Percentiles rank a stretch among this genome's conserved stretches.
Evolutionary conservation across 768 basidiomycete species (phyloP).

Genomic region (Serendipita sp.): DNA sequence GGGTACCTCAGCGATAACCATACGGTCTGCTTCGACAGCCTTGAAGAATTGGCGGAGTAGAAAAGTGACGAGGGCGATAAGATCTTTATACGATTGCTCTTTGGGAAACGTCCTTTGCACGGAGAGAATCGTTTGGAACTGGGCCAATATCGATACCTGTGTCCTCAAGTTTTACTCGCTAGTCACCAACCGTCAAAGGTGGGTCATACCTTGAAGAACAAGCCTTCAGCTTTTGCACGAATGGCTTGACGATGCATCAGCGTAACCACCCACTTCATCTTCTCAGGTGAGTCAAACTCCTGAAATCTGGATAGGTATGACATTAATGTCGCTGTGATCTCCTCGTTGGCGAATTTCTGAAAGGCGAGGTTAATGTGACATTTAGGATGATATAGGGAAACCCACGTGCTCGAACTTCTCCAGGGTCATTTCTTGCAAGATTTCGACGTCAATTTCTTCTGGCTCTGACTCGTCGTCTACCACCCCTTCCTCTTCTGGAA

Average conservation of each 20-base stretch:
- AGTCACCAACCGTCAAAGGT: conserved; percentile 6
- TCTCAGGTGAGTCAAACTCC: conserved; percentile 61
- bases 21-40: conserved; percentile 61
- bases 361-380: not conserved
- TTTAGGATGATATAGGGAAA: conserved; percentile 14
- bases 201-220: conserved; percentile 76
- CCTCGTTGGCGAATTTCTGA: conserved; percentile 80
- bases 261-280: conserved; percentile 78
- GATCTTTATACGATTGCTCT: conserved; percentile 66
- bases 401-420: conserved; percentile 76
- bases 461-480: conserved; percentile 57
- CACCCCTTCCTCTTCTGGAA: conserved; percentile 32
- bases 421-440: conserved; percentile 77
- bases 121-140: conserved; percentile 76
- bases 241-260: conserved; percentile 85
- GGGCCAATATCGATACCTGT: conserved; percentile 74
- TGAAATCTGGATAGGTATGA: conserved; percentile 69
- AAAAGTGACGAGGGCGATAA: conserved; percentile 68
- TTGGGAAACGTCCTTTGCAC: conserved; percentile 65
- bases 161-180: not conserved
- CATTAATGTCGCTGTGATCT: conserved; percentile 71
- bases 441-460: conserved; percentile 39
- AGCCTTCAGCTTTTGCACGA: conserved; percentile 76
- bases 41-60: conserved; percentile 92
- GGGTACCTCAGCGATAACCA: conserved; percentile 75